Conservation (phyloP, 108 stramenopile genomes). For the Cylindrotheca closterium region DNA sequence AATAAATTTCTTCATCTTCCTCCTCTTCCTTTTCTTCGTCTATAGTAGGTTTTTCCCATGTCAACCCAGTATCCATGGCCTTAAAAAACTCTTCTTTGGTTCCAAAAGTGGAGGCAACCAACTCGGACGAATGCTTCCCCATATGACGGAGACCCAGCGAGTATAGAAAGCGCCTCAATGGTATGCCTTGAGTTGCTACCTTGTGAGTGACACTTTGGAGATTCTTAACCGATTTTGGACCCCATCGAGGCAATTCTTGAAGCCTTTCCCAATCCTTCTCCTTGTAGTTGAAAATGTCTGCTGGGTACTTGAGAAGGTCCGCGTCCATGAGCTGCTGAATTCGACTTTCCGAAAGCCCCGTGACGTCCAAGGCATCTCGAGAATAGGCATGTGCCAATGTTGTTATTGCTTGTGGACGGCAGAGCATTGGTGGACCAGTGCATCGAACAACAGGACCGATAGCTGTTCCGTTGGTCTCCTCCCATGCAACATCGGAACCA, state of each 20-base stretch:
- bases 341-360: conserved; percentile 68
- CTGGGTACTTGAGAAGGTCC: conserved; percentile 55
- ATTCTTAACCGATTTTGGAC: conserved; percentile 64
- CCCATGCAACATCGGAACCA: conserved; percentile 56
- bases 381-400: conserved; percentile 75
- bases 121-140: conserved; percentile 66
- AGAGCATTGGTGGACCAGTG: conserved; percentile 68
- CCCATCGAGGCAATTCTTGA: conserved; percentile 71
- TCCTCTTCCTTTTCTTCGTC: conserved; percentile 17
- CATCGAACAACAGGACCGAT: conserved; percentile 76
- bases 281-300: conserved; percentile 56
- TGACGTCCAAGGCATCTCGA: conserved; percentile 75
- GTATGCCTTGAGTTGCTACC: conserved; percentile 52
- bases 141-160: conserved; percentile 73
- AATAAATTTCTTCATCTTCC: background rate
- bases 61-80: conserved; percentile 45
- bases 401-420: conserved; percentile 72
- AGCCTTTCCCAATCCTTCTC: conserved; percentile 36
- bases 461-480: conserved; percentile 13
- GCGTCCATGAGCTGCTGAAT: conserved; percentile 60
- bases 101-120: conserved; percentile 64
- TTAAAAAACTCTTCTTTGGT: conserved; percentile 52
- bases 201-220: conserved; percentile 35
- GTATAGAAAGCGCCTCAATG: conserved; percentile 68
- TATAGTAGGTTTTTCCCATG: no score